A percentile compares a stretch with the other conserved stretches of the same genome.
phyloP scores from a whole-genome alignment of 2,329 filamentous ascomycete genomes.

The Escovopsis weberi region DNA sequence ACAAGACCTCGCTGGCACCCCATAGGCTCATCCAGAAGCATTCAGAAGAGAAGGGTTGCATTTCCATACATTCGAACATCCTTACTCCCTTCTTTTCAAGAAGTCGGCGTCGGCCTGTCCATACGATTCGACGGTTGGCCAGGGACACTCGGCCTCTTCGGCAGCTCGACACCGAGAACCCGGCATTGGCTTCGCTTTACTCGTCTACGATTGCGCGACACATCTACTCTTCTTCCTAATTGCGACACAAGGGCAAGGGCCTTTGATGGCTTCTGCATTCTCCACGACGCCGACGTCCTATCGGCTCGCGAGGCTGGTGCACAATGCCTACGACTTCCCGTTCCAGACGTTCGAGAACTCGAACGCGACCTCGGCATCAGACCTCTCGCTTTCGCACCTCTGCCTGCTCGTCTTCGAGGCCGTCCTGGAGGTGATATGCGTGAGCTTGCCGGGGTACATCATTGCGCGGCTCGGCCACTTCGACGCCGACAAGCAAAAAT shows the following conservation, averaged over 20 bases:
- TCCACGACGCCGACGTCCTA: slow-evolving; percentile 29
- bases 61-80: too few species aligned
- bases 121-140: too few species aligned
- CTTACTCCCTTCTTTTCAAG: too few species aligned
- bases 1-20: too few species aligned
- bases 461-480: slow-evolving; percentile 84
- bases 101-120: too few species aligned
- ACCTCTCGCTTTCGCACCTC: slow-evolving; percentile 55
- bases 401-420: slow-evolving; percentile 83
- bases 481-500: slow-evolving; percentile 90
- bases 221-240: too few species aligned
- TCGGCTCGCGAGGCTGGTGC: slow-evolving; percentile 25
- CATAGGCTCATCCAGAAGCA: too few species aligned
- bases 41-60: too few species aligned
- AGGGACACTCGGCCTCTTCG: too few species aligned
- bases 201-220: too few species aligned
- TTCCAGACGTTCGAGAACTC: slow-evolving; percentile 25
- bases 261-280: slow-evolving; percentile 23
- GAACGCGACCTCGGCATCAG: slow-evolving; percentile 27
- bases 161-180: too few species aligned
- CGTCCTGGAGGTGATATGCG: slow-evolving; percentile 87
- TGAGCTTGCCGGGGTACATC: slow-evolving; percentile 87
- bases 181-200: too few species aligned
- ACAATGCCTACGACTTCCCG: slow-evolving; percentile 26
- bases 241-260: not conserved